A percentile compares a stretch with the other conserved stretches of the same genome.
Evolutionary conservation across 352 stramenopile genomes (phyloP).

Genomic region (Peronosclerospora sorghi): DNA sequence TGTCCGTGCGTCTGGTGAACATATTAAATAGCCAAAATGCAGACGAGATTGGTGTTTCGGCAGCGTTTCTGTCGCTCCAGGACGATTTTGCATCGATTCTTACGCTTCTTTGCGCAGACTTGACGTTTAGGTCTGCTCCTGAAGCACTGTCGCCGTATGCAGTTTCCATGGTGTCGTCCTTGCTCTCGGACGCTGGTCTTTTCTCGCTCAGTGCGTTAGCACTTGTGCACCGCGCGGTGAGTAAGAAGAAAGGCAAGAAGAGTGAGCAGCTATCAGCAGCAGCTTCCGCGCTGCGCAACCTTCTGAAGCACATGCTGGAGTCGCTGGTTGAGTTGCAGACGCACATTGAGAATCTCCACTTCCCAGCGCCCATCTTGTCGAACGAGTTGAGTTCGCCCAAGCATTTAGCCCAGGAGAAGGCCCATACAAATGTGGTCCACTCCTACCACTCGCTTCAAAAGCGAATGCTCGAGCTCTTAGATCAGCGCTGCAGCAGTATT

Average conservation of each 20-base stretch:
- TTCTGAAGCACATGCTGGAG: constrained; percentile 60
- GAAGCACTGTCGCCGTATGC: constrained; percentile 35
- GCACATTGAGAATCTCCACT: constrained; percentile 22
- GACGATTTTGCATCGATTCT: constrained; percentile 19
- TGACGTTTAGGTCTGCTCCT: constrained; percentile 10
- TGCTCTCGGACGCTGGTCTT: constrained; percentile 50
- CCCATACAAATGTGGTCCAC: constrained; percentile 24
- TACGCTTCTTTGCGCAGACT: constrained; percentile 8
- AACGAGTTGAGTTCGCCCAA: background rate
- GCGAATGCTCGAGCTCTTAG: constrained; percentile 23
- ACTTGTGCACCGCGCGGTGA: constrained; percentile 23
- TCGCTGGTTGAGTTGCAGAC: constrained; percentile 25
- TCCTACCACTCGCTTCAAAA: constrained; percentile 29
- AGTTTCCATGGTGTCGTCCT: constrained; percentile 35
- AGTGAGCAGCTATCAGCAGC: constrained; percentile 26
- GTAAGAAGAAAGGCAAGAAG: constrained; percentile 66
- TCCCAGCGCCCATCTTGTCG: constrained; percentile 3
- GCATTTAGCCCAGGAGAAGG: constrained; percentile 18
- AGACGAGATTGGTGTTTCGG: constrained; percentile 9
- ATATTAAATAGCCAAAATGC: constrained; percentile 4
- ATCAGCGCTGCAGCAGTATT: constrained; percentile 23
- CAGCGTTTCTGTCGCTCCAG: constrained; percentile 16
- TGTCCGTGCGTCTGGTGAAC: constrained; percentile 8
- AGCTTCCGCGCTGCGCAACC: constrained; percentile 26
- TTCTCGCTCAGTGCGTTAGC: constrained; percentile 42